Evolutionary conservation across 805 yeast genomes (phyloP), one percentile per base, ranked within the genome.

Genomic region (Cyberlindnera mycetangii): DNA sequence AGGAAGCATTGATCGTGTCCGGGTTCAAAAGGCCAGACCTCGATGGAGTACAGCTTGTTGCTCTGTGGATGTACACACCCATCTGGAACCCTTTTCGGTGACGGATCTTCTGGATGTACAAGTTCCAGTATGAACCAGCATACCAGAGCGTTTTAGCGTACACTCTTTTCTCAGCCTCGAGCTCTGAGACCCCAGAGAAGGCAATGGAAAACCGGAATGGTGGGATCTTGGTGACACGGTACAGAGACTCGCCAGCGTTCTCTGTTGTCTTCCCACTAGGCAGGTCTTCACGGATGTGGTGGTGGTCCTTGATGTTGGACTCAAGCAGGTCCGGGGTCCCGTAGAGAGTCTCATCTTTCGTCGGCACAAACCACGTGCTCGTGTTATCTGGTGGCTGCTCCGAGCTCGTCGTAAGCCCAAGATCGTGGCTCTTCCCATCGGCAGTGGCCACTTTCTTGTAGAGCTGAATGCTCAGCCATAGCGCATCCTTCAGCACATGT

Each of bases 51-150:
- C 69, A 52, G 32, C 64, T 64, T 0, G 71, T 56, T 0, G 79
- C 79, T 33, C 83, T 56, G 49, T 78, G 81, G 32, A 78, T 56
- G 55, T 78, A 78, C 8, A 78, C 81, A 7, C 83, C 83, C 56
- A 78, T 69, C 48, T 78, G 81, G 47, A 58, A 69, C 3, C 72
- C 68, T 44, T 68, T 64, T 45, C 69, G 69, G 36, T 64, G 60
- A 18, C 65, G 64, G 31, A 71, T 70, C 50, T 75, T 77, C 46
- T 78, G 82, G 25, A 76, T 61, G 54, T 78, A 78, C 8, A 78
- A 57, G 49, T 75, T 76, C 83, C 83, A 78, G 51, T 71, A 75
- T 10, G 81, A 75, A 0, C 83, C 83, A n/a, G 81, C 80, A 53
- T 76, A 77, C 80, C 81, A 77, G 27, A 75, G 63, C 0, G 79